Evolutionary conservation across 345 rosid species (phyloP).

Genomic region (Linum tenue): DNA sequence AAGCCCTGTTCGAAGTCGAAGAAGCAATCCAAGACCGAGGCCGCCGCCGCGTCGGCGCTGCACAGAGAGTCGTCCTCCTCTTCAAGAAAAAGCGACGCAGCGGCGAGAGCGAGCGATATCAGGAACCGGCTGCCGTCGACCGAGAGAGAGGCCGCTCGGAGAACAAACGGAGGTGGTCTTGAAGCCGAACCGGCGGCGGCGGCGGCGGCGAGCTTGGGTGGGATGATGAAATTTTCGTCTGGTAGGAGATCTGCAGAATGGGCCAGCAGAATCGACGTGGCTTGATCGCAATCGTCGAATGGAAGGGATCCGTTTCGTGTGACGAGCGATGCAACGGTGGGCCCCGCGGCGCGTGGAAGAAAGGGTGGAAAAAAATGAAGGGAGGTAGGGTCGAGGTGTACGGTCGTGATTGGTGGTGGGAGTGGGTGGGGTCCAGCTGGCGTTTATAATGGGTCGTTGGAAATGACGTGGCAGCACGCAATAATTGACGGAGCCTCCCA

Average conservation of each 20-base stretch:
- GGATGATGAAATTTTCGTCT: constrained; percentile 21
- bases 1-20: neutral
- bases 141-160: neutral
- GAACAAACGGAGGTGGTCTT: constrained; percentile 4
- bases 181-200: neutral
- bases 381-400: too few species aligned
- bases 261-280: constrained; percentile 13
- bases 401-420: too few species aligned
- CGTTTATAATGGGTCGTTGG: neutral
- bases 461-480: constrained; percentile 22
- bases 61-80: too few species aligned
- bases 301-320: constrained; percentile 4
- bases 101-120: constrained; percentile 2
- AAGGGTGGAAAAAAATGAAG: too few species aligned
- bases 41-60: neutral
- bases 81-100: neutral
- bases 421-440: constrained; percentile 10
- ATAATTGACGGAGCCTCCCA: constrained; percentile 7
- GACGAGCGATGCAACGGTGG: neutral
- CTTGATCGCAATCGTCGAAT: constrained; percentile 14
- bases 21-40: neutral
- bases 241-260: constrained; percentile 25
- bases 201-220: constrained; percentile 20
- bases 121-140: neutral
- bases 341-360: too few species aligned